These are phyloP conservation scores for Cavenderia fasciculata DNA, from an alignment of 78 protist species.

Conservation along the genomic window DNA sequence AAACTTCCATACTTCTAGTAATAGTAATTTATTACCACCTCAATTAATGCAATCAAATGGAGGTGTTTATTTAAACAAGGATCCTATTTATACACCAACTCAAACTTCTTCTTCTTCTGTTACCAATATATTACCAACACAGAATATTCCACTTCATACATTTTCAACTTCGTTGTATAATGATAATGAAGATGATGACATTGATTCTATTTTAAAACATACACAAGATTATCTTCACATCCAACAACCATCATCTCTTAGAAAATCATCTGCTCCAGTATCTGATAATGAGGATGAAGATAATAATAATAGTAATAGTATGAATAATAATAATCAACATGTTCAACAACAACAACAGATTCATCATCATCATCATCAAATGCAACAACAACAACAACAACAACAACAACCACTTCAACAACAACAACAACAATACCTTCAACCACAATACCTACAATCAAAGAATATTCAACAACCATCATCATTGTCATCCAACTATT, in stretches of 20 bases:
- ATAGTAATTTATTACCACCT: background rate
- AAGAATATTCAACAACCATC: background rate
- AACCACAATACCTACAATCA: no score
- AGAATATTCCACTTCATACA: background rate
- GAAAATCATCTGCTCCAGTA: background rate
- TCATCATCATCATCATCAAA: background rate
- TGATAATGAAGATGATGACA: constrained; percentile 35
- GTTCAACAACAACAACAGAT: background rate
- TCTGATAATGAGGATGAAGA: constrained; percentile 9
- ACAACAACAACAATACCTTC: background rate
- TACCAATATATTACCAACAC: no score
- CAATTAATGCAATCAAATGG: background rate
- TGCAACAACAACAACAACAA: background rate
- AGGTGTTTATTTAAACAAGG: background rate
- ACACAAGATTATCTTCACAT: background rate
- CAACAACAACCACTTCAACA: background rate
- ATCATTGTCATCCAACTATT: background rate
- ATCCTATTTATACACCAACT: background rate
- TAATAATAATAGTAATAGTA: background rate
- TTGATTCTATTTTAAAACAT: constrained; percentile 18
- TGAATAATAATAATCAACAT: background rate
- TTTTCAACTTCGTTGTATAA: background rate
- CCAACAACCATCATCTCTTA: background rate
- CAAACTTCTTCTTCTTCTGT: no score
- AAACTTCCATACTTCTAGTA: background rate